phyloP scores from a whole-genome alignment of 495 filamentous ascomycete species.

The Aspergillus carlsbadensis region DNA sequence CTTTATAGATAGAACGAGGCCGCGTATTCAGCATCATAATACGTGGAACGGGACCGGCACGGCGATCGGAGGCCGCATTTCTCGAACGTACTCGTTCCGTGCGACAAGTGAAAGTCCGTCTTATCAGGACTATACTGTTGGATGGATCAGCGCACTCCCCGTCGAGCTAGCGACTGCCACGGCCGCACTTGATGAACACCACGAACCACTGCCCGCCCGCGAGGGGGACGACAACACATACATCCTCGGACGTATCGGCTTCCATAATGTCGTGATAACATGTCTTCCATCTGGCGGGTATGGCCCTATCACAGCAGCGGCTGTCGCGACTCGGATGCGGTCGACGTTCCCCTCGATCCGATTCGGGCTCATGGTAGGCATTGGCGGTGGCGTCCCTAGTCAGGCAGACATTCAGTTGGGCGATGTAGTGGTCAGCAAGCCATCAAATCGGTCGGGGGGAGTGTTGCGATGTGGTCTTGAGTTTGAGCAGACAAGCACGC shows the following conservation, averaged over 20 bases:
- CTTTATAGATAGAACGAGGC: background rate
- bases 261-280: slow-evolving; percentile 30
- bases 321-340: background rate
- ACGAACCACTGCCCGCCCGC: slow-evolving; percentile 14
- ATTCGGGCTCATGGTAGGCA: slow-evolving; percentile 6
- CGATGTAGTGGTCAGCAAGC: slow-evolving; percentile 1
- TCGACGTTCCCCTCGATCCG: background rate
- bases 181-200: slow-evolving; percentile 30
- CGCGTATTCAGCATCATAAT: background rate
- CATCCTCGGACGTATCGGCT: slow-evolving; percentile 28
- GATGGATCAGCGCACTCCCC: slow-evolving; percentile 33
- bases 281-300: slow-evolving; percentile 1
- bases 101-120: background rate
- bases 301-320: background rate
- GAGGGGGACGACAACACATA: slow-evolving; percentile 27
- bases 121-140: slow-evolving; percentile 26
- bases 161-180: slow-evolving; percentile 33
- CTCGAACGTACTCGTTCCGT: background rate
- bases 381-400: background rate
- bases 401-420: background rate
- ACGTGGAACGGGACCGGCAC: background rate
- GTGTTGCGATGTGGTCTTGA: background rate
- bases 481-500: background rate
- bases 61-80: background rate
- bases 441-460: background rate